These are phyloP conservation scores for Raphanus sativus DNA, from an alignment of 345 rosid genomes.

Conservation along the genomic window DNA sequence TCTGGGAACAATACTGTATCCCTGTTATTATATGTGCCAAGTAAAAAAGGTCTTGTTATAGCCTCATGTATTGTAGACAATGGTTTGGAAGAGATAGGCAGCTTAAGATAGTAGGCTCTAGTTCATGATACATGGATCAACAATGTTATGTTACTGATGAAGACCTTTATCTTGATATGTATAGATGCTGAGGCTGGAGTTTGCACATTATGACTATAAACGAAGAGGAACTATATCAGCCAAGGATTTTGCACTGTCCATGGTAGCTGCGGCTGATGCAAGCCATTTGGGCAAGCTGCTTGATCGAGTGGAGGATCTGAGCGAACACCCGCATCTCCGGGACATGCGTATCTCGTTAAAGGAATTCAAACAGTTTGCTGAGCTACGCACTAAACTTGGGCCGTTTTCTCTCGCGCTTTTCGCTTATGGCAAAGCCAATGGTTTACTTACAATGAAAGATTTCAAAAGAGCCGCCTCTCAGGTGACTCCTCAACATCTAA, in stretches of 20 bases:
- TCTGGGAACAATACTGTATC: background rate
- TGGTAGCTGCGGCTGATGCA: conserved; percentile 96
- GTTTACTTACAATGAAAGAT: conserved; percentile 67
- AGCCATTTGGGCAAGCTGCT: conserved; percentile 63
- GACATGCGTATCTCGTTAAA: conserved; percentile 60
- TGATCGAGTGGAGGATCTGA: conserved; percentile 63
- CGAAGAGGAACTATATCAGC: conserved; percentile 67
- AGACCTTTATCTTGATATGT: conserved; percentile 16
- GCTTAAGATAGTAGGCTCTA: conserved; percentile 6
- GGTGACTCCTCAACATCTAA: conserved; percentile 42
- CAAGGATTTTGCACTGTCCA: conserved; percentile 85
- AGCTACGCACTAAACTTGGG: conserved; percentile 68
- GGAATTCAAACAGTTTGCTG: conserved; percentile 81
- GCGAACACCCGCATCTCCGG: conserved; percentile 47
- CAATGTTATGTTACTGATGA: background rate
- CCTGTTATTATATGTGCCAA: background rate
- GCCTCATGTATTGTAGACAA: background rate
- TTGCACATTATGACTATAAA: conserved; percentile 88
- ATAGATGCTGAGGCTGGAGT: conserved; percentile 81
- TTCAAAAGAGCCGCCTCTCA: conserved; percentile 83
- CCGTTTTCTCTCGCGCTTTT: conserved; percentile 89
- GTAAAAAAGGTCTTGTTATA: background rate
- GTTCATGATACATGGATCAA: background rate
- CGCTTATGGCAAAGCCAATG: conserved; percentile 78
- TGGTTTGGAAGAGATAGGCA: background rate